Conservation (phyloP, 2,329 filamentous ascomycete genomes). For the Aureobasidium sp. region DNA sequence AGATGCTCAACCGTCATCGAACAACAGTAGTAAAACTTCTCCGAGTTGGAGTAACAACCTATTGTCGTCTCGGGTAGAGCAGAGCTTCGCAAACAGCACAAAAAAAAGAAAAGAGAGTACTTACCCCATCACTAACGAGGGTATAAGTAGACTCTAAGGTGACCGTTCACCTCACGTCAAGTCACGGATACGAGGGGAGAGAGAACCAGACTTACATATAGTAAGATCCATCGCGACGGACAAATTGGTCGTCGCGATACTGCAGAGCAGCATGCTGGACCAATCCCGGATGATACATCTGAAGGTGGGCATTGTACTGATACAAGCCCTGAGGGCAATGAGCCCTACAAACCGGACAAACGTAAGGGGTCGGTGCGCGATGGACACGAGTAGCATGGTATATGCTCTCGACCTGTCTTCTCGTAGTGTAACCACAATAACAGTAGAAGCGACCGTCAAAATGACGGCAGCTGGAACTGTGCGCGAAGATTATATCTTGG, state of each 20-base stretch:
- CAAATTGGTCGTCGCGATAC: neutral
- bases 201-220: neutral
- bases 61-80: no score
- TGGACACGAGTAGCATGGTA: neutral
- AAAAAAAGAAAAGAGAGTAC: no score
- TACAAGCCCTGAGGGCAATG: neutral
- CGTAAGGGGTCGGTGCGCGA: neutral
- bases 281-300: neutral
- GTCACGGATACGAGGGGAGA: neutral
- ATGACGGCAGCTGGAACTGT: neutral
- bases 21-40: no score
- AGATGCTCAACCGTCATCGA: no score
- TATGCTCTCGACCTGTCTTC: neutral
- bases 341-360: neutral
- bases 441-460: neutral
- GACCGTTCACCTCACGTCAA: no score
- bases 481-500: neutral
- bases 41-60: no score
- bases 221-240: neutral
- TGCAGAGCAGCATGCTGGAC: neutral
- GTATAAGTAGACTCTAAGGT: no score
- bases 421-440: neutral
- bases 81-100: no score
- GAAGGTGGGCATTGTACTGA: neutral
- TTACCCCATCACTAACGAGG: no score